phyloP scores from a whole-genome alignment of 2,329 filamentous ascomycete species.

The Xylaria sp. region DNA sequence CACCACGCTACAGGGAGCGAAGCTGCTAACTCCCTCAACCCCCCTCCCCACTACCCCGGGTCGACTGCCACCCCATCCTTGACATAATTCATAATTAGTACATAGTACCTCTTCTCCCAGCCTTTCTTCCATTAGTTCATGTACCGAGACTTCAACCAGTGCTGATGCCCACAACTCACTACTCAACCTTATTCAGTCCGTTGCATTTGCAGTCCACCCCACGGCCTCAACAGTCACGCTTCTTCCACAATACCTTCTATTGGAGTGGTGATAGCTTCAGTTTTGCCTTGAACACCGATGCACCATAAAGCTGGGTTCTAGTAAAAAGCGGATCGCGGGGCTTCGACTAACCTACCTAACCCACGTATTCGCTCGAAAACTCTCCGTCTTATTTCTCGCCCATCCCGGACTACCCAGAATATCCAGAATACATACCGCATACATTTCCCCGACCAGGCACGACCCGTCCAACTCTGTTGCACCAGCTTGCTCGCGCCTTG shows the following conservation, averaged over 20 bases:
- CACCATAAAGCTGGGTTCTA: neutral
- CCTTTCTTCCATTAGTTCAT: neutral
- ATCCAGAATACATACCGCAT: neutral
- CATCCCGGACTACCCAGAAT: neutral
- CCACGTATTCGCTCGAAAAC: neutral
- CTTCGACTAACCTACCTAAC: no score
- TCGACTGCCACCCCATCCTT: constrained; percentile 1
- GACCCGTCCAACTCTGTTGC: neutral
- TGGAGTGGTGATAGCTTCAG: neutral
- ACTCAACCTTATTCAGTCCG: neutral
- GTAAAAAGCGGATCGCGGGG: constrained; percentile 5
- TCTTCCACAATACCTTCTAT: neutral
- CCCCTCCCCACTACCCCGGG: constrained; percentile 12
- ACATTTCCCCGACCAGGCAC: neutral
- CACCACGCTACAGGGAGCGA: neutral
- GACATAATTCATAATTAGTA: neutral
- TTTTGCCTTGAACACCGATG: neutral
- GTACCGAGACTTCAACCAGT: neutral
- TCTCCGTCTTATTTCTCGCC: neutral
- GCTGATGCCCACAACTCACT: constrained; percentile 4
- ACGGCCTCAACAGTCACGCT: neutral
- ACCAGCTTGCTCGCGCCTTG: neutral
- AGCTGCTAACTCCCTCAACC: neutral
- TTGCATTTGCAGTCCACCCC: neutral
- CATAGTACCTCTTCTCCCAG: neutral